These are phyloP conservation scores for Arachnomyces sp. DNA, from an alignment of 2,329 filamentous ascomycete species.

Conservation along the genomic window DNA sequence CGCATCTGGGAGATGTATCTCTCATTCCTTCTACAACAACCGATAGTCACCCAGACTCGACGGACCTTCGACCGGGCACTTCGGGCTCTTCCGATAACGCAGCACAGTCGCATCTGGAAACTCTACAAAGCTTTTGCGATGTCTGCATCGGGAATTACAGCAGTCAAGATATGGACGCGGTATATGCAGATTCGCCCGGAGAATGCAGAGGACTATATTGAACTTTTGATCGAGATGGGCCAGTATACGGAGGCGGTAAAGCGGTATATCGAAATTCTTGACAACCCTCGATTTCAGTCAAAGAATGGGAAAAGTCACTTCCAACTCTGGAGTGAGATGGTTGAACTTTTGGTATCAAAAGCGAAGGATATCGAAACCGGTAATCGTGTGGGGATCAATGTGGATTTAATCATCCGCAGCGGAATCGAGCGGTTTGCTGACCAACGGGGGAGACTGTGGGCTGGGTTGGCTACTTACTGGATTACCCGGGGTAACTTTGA, in stretches of 20 bases:
- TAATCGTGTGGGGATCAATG: conserved; percentile 74
- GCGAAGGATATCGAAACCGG: conserved; percentile 77
- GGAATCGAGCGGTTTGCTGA: conserved; percentile 86
- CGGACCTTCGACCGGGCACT: conserved; percentile 87
- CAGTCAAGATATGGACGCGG: conserved; percentile 84
- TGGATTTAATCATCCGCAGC: conserved; percentile 85
- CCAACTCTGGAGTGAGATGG: conserved; percentile 96
- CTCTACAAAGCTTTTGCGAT: conserved; percentile 86
- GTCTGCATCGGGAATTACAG: conserved; percentile 80
- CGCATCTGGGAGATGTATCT: conserved; percentile 98
- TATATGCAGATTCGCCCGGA: conserved; percentile 98
- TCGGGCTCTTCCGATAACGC: conserved; percentile 82
- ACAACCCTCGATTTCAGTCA: conserved; percentile 83
- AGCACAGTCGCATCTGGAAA: conserved; percentile 92
- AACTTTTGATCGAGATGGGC: conserved; percentile 70
- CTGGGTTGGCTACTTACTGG: conserved; percentile 92
- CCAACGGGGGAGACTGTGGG: conserved; percentile 91
- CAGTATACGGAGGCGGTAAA: conserved; percentile 86
- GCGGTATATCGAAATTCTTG: conserved; percentile 83
- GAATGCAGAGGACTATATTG: conserved; percentile 89
- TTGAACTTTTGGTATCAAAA: conserved; percentile 85
- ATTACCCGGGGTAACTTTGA: conserved; percentile 89
- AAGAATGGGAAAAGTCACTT: conserved; percentile 92
- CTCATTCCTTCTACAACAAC: conserved; percentile 79
- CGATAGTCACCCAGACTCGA: conserved; percentile 78